A percentile compares a stretch with the other conserved stretches of the same genome.
These are phyloP conservation scores for Penicillium sp. DNA, from an alignment of 2,329 filamentous ascomycete genomes.

Conservation along the genomic window DNA sequence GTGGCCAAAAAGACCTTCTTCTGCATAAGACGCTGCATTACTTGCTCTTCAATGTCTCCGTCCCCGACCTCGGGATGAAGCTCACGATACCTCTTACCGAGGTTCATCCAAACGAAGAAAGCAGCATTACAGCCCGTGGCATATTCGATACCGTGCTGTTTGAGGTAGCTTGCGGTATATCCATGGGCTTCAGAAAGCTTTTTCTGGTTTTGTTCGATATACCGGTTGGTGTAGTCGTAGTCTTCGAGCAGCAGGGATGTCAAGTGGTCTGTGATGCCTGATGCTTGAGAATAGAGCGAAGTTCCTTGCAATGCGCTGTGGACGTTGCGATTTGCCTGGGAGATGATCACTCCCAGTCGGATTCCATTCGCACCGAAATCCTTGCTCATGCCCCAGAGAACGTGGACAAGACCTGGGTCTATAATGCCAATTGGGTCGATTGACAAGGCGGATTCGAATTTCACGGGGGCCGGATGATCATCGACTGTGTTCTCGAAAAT, in stretches of 20 bases:
- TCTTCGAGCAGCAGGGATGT: conserved; percentile 49
- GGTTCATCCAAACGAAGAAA: conserved; percentile 59
- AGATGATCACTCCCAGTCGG: conserved; percentile 54
- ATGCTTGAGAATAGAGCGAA: conserved; percentile 51
- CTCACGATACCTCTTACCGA: conserved; percentile 38
- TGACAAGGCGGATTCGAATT: conserved; percentile 51
- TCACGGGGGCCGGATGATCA: conserved; percentile 16
- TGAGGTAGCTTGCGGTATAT: conserved; percentile 41
- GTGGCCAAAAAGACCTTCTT: conserved; percentile 40
- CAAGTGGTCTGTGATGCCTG: conserved; percentile 44
- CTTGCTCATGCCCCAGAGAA: conserved; percentile 50
- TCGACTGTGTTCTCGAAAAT: conserved; percentile 48
- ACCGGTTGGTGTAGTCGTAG: conserved; percentile 45
- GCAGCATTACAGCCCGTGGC: conserved; percentile 54
- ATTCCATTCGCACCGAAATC: conserved; percentile 62
- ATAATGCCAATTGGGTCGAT: conserved; percentile 50
- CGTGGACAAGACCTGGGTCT: conserved; percentile 53
- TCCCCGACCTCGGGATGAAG: conserved; percentile 17
- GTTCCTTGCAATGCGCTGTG: conserved; percentile 42
- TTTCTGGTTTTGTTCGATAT: conserved; percentile 47
- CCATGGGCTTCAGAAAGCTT: conserved; percentile 45
- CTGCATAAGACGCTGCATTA: conserved; percentile 39
- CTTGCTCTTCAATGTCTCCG: conserved; percentile 25
- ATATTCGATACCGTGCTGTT: conserved; percentile 48
- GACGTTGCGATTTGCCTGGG: conserved; percentile 47